Base-by-base conservation (phyloP, 1,284 basidiomycete species). In the Puccinia coronata region DNA sequence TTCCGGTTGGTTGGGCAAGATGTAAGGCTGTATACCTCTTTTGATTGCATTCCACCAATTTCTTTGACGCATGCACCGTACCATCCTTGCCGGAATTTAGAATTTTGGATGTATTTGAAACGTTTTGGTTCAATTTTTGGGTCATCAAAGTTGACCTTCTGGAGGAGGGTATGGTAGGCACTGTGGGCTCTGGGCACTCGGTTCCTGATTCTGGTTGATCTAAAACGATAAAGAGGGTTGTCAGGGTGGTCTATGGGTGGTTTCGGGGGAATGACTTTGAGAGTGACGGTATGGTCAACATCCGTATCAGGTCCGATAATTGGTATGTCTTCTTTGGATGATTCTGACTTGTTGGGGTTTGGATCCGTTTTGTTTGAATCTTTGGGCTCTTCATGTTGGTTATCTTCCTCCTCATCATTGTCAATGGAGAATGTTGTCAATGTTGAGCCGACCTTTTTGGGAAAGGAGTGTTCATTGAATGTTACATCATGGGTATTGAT, bases 401-500 rank as follows among this genome's bases (percentile, higher is more conserved):
- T 34, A 61, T 34, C 6, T 18, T 34, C 12, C 1, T 34, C 6
- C 4, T 12, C 20, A 61, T 61, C 57, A 14, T 18, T 11, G 31
- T 69, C 39, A n/a, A n/a, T n/a, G n/a, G n/a, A n/a, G n/a, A n/a
- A n/a, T n/a, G n/a, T n/a, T n/a, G n/a, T n/a, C n/a, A n/a, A n/a
- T n/a, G n/a, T n/a, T n/a, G n/a, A n/a, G n/a, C n/a, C n/a, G 2
- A 25, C 67, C 4, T 16, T 1, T 47, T 61, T 31, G 2, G 71
- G 71, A 47, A 73, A 73, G 23, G 11, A 2, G 5, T 73, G 28
- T 36, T 73, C 71, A 73, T 73, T 34, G 20, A 73, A 73, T 9
- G 49, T 55, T 6, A 55, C 71, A 55, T 73, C 34, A 49, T 73
- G 71, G 8, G 49, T 31, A 20, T 51, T 49, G 6, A 73, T 12